phyloP scores from a whole-genome alignment of 345 rosid species.

The Erodium maritimum region DNA sequence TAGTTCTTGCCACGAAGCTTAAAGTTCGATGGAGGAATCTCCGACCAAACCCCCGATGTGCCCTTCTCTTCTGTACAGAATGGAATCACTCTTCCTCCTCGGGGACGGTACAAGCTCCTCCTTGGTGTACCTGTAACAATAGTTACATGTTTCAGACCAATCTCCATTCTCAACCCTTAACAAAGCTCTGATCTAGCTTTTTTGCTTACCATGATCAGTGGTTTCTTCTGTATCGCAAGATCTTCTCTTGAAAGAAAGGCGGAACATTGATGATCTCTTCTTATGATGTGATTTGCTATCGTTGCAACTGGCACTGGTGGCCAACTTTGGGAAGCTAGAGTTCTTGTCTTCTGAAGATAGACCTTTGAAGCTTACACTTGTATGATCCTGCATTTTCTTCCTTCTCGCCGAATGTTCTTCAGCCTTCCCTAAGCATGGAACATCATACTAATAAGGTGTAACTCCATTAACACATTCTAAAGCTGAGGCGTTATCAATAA shows the following conservation, averaged over 20 bases:
- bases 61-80: constrained; percentile 31
- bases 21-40: constrained; percentile 60
- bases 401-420: constrained; percentile 24
- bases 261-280: constrained; percentile 33
- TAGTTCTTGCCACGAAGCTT: constrained; percentile 52
- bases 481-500: too few species aligned
- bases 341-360: constrained; percentile 22
- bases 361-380: constrained; percentile 32
- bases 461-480: constrained; percentile 18
- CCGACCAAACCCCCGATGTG: constrained; percentile 44
- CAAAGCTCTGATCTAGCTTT: neutral
- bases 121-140: constrained; percentile 41
- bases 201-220: constrained; percentile 30
- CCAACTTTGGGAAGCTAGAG: too few species aligned
- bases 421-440: constrained; percentile 19
- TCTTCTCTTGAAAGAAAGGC: too few species aligned
- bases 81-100: constrained; percentile 47
- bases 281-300: constrained; percentile 23
- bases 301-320: constrained; percentile 15
- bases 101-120: constrained; percentile 43
- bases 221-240: constrained; percentile 36
- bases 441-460: too few species aligned
- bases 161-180: too few species aligned
- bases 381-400: constrained; percentile 23
- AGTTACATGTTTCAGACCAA: too few species aligned